Evolutionary conservation across 805 yeast genomes (phyloP).

Genomic region (Nakazawaea ishiwadae): DNA sequence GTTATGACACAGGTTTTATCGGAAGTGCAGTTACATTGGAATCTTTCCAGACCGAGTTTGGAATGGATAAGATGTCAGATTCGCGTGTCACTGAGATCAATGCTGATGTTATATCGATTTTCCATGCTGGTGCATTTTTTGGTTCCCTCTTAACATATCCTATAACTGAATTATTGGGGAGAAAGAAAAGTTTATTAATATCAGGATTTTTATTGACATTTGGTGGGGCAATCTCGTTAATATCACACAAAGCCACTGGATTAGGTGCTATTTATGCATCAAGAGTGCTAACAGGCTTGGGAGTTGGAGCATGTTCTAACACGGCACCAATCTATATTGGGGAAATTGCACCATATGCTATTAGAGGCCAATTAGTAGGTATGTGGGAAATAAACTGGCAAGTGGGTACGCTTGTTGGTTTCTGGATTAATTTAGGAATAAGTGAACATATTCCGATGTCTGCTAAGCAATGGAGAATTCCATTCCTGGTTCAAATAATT

Average conservation of each 20-base stretch:
- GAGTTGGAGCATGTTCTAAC: conserved; percentile 48
- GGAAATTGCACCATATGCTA: conserved; percentile 39
- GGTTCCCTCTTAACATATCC: conserved; percentile 41
- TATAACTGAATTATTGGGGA: conserved; percentile 34
- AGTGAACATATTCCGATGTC: conserved; percentile 25
- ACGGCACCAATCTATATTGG: conserved; percentile 44
- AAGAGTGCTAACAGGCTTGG: conserved; percentile 46
- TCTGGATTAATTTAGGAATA: conserved; percentile 47
- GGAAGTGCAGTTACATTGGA: conserved; percentile 47
- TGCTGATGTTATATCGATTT: conserved; percentile 42
- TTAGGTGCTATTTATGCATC: conserved; percentile 47
- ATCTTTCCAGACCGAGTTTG: conserved; percentile 42
- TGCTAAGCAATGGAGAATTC: conserved; percentile 41
- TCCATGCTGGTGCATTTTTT: conserved; percentile 50
- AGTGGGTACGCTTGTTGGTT: conserved; percentile 42
- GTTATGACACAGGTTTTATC: conserved; percentile 53
- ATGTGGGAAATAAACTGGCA: conserved; percentile 48
- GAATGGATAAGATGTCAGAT: conserved; percentile 28
- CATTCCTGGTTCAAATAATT: conserved; percentile 36
- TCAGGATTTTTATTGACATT: conserved; percentile 37
- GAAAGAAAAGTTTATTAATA: conserved; percentile 32
- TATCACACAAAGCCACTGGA: conserved; percentile 27
- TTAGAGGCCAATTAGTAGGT: conserved; percentile 42
- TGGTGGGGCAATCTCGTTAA: conserved; percentile 39
- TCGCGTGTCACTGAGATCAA: conserved; percentile 22